These are phyloP conservation scores for Phascolomyces articulosus DNA, from an alignment of 371 early-diverging fungal species.

Conservation along the genomic window DNA sequence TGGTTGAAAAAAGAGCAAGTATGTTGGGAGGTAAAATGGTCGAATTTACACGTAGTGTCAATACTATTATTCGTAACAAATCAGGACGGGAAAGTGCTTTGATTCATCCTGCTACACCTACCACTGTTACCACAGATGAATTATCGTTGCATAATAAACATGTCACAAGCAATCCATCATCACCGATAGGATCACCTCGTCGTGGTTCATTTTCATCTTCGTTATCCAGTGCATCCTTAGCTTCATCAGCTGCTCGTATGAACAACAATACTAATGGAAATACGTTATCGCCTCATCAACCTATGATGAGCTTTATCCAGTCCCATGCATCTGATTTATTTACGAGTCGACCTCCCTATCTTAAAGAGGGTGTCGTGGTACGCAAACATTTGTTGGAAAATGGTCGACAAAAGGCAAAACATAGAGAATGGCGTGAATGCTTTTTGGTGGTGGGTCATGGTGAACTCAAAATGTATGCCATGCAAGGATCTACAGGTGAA, in stretches of 20 bases:
- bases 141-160: too few relatives aligned
- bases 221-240: constrained; percentile 15
- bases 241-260: background rate
- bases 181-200: constrained; percentile 20
- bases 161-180: constrained; percentile 15
- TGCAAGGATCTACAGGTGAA: constrained; percentile 20
- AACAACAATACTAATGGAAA: background rate
- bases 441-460: constrained; percentile 76
- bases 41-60: constrained; percentile 23
- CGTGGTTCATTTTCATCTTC: constrained; percentile 25
- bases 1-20: constrained; percentile 19
- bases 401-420: constrained; percentile 77
- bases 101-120: background rate
- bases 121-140: too few relatives aligned
- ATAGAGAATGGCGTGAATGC: constrained; percentile 86
- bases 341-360: constrained; percentile 45
- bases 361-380: constrained; percentile 80
- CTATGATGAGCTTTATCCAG: constrained; percentile 30
- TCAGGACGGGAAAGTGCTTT: constrained; percentile 23
- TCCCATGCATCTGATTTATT: constrained; percentile 29
- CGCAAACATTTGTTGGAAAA: constrained; percentile 85
- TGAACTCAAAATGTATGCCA: constrained; percentile 77
- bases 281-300: constrained; percentile 18
- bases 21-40: constrained; percentile 21
- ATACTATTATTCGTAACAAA: constrained; percentile 21